phyloP scores from a whole-genome alignment of 345 rosid species.

The Hevea brasiliensis region DNA sequence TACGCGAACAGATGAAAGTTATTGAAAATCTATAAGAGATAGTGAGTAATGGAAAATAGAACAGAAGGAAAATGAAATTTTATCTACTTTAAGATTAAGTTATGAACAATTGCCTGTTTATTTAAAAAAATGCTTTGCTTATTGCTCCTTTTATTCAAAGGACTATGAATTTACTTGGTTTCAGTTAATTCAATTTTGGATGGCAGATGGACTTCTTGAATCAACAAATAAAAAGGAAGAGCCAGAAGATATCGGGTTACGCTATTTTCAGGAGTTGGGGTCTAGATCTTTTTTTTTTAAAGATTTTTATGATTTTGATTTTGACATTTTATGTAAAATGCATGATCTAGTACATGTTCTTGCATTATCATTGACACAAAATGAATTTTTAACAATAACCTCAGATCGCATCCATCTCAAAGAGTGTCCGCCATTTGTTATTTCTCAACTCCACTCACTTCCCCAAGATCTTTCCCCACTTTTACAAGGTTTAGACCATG shows the following conservation, averaged over 20 bases:
- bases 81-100: constrained; percentile 13
- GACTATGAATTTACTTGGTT: neutral
- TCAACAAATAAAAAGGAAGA: neutral
- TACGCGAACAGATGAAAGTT: neutral
- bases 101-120: constrained; percentile 7
- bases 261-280: constrained; percentile 20
- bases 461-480: neutral
- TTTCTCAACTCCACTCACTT: neutral
- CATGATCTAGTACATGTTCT: no score
- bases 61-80: neutral
- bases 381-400: no score
- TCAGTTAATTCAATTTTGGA: constrained; percentile 15
- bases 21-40: constrained; percentile 18
- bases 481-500: neutral
- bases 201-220: constrained; percentile 24
- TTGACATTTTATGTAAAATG: neutral
- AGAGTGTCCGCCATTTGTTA: neutral
- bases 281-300: constrained; percentile 36
- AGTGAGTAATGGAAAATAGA: constrained; percentile 31
- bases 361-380: no score
- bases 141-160: constrained; percentile 27
- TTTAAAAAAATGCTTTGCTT: constrained; percentile 16
- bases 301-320: neutral
- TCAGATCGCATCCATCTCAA: no score
- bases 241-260: constrained; percentile 19